Evolutionary conservation across 1,284 basidiomycete genomes (phyloP), one percentile per base, ranked within the genome.

Genomic region (Trichosporon sp.): DNA sequence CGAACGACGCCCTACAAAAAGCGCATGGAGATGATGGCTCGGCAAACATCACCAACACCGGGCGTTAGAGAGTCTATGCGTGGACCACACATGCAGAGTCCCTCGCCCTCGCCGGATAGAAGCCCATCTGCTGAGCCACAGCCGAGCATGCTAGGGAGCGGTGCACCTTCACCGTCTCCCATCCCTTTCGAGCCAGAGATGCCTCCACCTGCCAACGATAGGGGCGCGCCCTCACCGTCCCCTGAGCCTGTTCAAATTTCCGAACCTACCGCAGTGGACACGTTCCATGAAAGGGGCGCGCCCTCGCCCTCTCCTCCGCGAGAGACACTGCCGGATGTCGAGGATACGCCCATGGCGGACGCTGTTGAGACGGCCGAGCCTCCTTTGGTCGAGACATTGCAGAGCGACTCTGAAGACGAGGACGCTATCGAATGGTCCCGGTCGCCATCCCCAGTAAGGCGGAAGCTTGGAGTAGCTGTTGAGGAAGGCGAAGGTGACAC

Each of bases 371-470:
- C 33, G 29, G 19, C 11, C 3, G 32, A 57, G 19, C 31, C n/a
- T 4, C 56, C 21, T 7, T 19, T 36, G 8, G 56, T 57, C 9
- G 56, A 57, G 19, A 33, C 56, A 13, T 21, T 57, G 32, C 56
- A 44, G 7, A 65, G 65, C 2, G 66, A 72, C 5, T 54, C 68
- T 2, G 74, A 78, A 25, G 74, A 75, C 40, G 69, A 70, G 9
- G 64, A 72, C 4, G 74, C 76, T 13, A 73, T 79, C 13, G 71
- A 72, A 37, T 79, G 78, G 78, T 80, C 79, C 2, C 65, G 71
- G 32, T 79, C 79, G 9, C 78, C 78, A 16, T 73, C 72, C 4
- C 76, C 78, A 2, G 63, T 63, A 23, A 65, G 64, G 69, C 34
- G 62, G 9, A 40, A 58, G n/a, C 16, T 21, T 7, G 32, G 33